Percentiles rank a stretch among this genome's conserved stretches.
Evolutionary conservation across 805 yeast species (phyloP).

Genomic region (Candida cerambycidarum): DNA sequence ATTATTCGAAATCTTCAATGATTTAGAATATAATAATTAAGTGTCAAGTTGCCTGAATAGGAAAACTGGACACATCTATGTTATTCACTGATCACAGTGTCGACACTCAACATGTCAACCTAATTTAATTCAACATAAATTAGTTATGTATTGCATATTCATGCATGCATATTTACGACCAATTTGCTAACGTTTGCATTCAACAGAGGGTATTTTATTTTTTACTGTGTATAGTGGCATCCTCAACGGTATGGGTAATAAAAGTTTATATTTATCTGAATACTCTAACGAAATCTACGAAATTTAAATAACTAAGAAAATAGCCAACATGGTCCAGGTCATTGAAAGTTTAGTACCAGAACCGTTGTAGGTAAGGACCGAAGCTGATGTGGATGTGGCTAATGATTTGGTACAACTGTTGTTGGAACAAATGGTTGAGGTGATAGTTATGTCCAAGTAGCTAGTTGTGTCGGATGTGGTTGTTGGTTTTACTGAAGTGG

Average conservation of each 20-base stretch:
- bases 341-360: background rate
- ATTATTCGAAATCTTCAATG: conserved; percentile 55
- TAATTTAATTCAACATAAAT: conserved; percentile 26
- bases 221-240: conserved; percentile 43
- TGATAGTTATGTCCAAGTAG: background rate
- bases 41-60: too few species aligned
- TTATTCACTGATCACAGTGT: conserved; percentile 17
- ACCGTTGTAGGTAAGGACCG: background rate
- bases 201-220: conserved; percentile 27
- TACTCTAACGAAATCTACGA: background rate
- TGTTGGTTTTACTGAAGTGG: conserved; percentile 5
- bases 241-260: conserved; percentile 46
- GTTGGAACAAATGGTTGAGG: conserved; percentile 2
- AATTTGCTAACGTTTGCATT: conserved; percentile 23
- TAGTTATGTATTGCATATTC: background rate
- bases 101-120: conserved; percentile 38
- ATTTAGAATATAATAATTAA: background rate
- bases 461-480: conserved; percentile 5
- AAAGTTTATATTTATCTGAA: background rate
- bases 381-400: background rate
- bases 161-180: conserved; percentile 7
- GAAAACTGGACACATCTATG: too few species aligned
- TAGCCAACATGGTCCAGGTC: background rate
- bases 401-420: background rate
- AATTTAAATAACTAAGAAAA: background rate